phyloP scores from a whole-genome alignment of 108 stramenopile species.

The Nitzschia palea region DNA sequence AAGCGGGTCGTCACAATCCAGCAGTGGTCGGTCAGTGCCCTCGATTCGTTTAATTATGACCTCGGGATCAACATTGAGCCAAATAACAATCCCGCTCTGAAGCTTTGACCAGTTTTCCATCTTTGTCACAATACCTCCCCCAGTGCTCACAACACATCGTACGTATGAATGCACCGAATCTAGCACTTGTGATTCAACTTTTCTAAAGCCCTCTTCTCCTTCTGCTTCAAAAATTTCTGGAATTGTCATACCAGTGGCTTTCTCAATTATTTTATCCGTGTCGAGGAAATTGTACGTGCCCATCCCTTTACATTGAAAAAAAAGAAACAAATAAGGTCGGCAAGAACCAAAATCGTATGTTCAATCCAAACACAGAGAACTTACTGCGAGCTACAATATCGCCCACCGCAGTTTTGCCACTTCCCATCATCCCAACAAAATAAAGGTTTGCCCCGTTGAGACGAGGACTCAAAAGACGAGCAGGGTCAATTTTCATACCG shows the following conservation, averaged over 20 bases:
- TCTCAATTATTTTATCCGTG: constrained; percentile 87
- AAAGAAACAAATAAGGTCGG: constrained; percentile 5
- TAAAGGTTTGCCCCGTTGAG: constrained; percentile 86
- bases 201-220: constrained; percentile 90
- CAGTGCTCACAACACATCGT: constrained; percentile 81
- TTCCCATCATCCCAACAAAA: constrained; percentile 97
- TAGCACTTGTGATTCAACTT: constrained; percentile 83
- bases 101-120: constrained; percentile 89
- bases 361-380: constrained; percentile 12
- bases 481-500: constrained; percentile 69
- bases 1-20: constrained; percentile 74
- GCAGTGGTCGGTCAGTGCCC: constrained; percentile 81
- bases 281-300: constrained; percentile 92
- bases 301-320: constrained; percentile 52
- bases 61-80: constrained; percentile 82
- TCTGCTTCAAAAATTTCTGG: constrained; percentile 83
- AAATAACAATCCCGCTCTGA: constrained; percentile 92
- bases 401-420: constrained; percentile 86
- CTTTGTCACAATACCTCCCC: constrained; percentile 77
- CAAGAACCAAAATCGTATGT: background rate
- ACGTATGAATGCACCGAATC: constrained; percentile 85
- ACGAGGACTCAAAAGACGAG: constrained; percentile 72
- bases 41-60: constrained; percentile 75
- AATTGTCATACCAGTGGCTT: constrained; percentile 66
- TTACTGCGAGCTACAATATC: constrained; percentile 69